Percentiles rank a stretch among this genome's conserved stretches.
These are phyloP conservation scores for Cystoderma amianthinum DNA, from an alignment of 768 basidiomycete genomes.

Conservation along the genomic window DNA sequence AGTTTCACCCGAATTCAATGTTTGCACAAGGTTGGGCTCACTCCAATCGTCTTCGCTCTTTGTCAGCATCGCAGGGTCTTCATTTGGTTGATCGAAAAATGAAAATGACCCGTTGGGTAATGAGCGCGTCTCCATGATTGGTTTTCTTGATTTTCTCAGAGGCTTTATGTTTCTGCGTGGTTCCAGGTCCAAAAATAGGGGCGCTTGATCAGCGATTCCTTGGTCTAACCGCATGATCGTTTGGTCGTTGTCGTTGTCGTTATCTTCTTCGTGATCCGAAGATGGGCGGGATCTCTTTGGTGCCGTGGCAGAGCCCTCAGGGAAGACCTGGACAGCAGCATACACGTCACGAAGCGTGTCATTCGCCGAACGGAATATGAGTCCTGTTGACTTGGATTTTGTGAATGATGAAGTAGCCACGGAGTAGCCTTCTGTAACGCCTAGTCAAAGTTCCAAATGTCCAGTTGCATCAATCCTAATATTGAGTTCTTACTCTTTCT, in stretches of 20 bases:
- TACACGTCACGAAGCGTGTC: constrained; percentile 48
- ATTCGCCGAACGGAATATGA: constrained; percentile 48
- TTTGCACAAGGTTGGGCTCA: constrained; percentile 10
- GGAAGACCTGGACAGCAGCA: constrained; percentile 4
- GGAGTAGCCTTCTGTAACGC: constrained; percentile 55
- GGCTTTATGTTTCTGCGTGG: constrained; percentile 32
- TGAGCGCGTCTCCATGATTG: constrained; percentile 27
- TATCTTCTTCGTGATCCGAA: constrained; percentile 1
- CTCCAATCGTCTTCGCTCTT: constrained; percentile 31
- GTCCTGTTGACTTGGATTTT: constrained; percentile 29
- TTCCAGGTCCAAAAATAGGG: background rate
- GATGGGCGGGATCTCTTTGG: constrained; percentile 30
- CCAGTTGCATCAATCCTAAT: constrained; percentile 2
- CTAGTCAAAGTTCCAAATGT: constrained; percentile 28
- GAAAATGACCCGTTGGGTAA: constrained; percentile 22
- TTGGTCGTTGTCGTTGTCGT: background rate
- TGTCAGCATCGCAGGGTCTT: constrained; percentile 1
- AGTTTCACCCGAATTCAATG: background rate
- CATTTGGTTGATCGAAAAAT: constrained; percentile 4
- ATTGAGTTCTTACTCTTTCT: constrained; percentile 59
- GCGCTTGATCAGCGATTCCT: constrained; percentile 15
- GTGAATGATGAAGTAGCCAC: constrained; percentile 28
- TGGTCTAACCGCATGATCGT: constrained; percentile 4
- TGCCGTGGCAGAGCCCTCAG: constrained; percentile 5
- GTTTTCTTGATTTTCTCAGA: constrained; percentile 25